Base-by-base conservation (phyloP, 2,329 filamentous ascomycete species). In the Cadophora luteo-olivacea region DNA sequence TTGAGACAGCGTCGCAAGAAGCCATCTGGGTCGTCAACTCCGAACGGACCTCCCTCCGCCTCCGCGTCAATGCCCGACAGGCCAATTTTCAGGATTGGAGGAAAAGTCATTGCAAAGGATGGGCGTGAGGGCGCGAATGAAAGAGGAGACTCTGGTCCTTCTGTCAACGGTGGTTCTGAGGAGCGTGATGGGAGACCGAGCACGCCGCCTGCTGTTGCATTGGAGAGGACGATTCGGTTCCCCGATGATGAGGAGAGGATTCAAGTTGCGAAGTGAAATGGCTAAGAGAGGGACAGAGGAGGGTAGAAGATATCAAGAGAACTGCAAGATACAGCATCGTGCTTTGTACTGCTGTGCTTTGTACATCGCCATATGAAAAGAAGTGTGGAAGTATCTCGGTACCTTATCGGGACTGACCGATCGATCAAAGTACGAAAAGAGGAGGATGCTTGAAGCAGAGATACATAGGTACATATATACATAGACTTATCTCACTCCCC, bases 211-310 rank as follows among this genome's bases (percentile, higher is more conserved):
- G 63, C 54, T 45, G 24, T 72, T 22, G 61, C 69, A 11, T 36
- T 57, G 38, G 64, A 74, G 38, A 79, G 82, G 68, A 81, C 79
- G 19, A 82, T 85, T 69, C 80, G 81, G 4, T 84, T 84, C 65
- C 81, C 81, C 4, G 82, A 84, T 70, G 83, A 84, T 68, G 66
- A 72, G 61, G 67, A 73, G 61, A 25, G 11, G 7, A 25, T 29
- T 48, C 29, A 38, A n/a, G 22, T 32, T 54, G 14, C 25, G n/a
- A 58, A 49, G 22, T 36, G 36, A 65, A 24, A 12, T 45, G 22
- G 19, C n/a, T 7, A 24, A 8, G 41, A 25, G 48, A 41, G 11
- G 55, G 16, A 51, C 12, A 60, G 16, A 33, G 38, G 33, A 24
- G 33, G 1, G 38, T 48, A 36, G n/a, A 24, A 48, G 68, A 29